These are phyloP conservation scores for Blakeslea trispora DNA, from an alignment of 371 early-diverging fungal genomes.

Conservation along the genomic window DNA sequence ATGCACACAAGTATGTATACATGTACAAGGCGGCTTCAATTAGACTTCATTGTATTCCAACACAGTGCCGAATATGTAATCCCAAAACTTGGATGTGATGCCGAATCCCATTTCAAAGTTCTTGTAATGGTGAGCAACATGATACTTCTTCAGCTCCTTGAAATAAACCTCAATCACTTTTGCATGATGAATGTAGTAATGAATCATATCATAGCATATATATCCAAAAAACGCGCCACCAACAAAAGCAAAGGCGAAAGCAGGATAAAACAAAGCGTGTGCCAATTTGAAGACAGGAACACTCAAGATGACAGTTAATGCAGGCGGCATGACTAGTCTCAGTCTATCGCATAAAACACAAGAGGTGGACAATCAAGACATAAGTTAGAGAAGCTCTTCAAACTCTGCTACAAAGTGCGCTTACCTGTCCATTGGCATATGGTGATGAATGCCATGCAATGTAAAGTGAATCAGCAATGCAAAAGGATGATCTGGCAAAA, in stretches of 20 bases:
- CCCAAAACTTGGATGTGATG: slow-evolving; percentile 93
- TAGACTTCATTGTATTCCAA: slow-evolving; percentile 14
- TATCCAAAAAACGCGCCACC: slow-evolving; percentile 84
- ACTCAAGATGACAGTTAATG: slow-evolving; percentile 69
- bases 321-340: slow-evolving; percentile 97
- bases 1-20: too few relatives aligned
- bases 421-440: slow-evolving; percentile 92
- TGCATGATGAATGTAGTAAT: slow-evolving; percentile 96
- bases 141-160: slow-evolving; percentile 88
- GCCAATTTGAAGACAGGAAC: slow-evolving; percentile 59
- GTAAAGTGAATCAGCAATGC: slow-evolving; percentile 79
- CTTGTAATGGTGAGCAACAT: slow-evolving; percentile 95
- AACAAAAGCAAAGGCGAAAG: slow-evolving; percentile 61
- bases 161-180: slow-evolving; percentile 70
- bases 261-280: slow-evolving; percentile 52
- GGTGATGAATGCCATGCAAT: slow-evolving; percentile 96
- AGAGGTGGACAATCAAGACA: not conserved
- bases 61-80: slow-evolving; percentile 79
- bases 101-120: slow-evolving; percentile 86
- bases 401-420: not conserved
- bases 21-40: too few relatives aligned
- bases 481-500: slow-evolving; percentile 81
- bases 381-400: too few relatives aligned
- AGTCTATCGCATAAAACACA: slow-evolving; percentile 47
- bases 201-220: slow-evolving; percentile 87